Base-by-base conservation (phyloP, 176 grass and related monocot species). In the Eleusine coracana region DNA sequence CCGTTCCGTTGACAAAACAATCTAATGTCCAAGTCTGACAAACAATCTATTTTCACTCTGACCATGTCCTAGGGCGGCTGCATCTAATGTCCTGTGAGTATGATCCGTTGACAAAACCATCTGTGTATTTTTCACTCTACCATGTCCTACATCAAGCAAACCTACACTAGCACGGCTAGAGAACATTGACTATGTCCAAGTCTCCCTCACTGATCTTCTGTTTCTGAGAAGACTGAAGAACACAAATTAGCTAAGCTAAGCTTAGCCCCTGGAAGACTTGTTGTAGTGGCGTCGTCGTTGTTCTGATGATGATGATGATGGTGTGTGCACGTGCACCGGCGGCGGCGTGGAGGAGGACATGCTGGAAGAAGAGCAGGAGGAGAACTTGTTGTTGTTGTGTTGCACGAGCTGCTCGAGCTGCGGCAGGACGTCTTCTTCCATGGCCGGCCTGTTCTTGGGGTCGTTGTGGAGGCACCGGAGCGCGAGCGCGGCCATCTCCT, bases 401-500 rank as follows among this genome's bases (percentile, higher is more conserved):
- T 51, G 71, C 77, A n/a, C 3, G 9, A 94, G 82, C 15, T 27
- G 71, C 48, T 90, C 56, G n/a, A 97, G 67, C 16, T 62, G 25
- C 6, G 92, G 85, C 62, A 97, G 75, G 39, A 97, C 70, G 36
- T 76, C 64, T 28, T 87, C 85, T 11, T 86, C 77, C 92, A 97
- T 94, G 77, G 45, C 75, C 8, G 92, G 92, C 34, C 92, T 82
- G 83, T 45, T 86, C 84, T 86, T 97, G 16, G 92, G 72, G 67
- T 97, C 94, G 6, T 55, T 66, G 40, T 86, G 73, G 1, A 97
- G 81, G 74, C 94, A 97, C 5, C 83, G 41, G 16, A 94, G 79
- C 39, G 94, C 89, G 54, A 94, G 82, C 46, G 76, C 68, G 14
- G 92, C 94, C 21, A 97, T 10, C 13, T 80, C 58, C 65, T 91